Conservation (phyloP, 225 moss, liverwort and hornwort genomes). For the Sphagnum tenellum region DNA sequence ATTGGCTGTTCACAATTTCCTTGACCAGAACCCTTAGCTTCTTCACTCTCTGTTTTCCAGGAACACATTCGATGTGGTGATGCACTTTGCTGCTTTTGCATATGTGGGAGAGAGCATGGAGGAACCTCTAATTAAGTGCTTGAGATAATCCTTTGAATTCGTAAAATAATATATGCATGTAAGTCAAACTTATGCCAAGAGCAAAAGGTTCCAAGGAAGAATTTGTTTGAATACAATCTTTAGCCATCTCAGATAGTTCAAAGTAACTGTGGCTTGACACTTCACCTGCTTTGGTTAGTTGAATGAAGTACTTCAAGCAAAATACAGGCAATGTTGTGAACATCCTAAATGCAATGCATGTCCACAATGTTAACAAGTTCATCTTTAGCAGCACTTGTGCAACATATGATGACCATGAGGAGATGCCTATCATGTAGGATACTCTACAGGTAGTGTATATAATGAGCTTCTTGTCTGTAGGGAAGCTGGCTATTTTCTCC, state of each 20-base stretch:
- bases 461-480: background rate
- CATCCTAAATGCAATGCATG: constrained; percentile 17
- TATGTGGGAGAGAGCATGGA: constrained; percentile 4
- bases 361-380: constrained; percentile 13
- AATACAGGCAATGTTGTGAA: constrained; percentile 16
- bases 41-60: constrained; percentile 11
- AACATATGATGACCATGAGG: constrained; percentile 11
- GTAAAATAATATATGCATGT: no score
- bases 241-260: background rate
- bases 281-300: background rate
- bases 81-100: no score
- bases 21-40: constrained; percentile 1
- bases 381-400: constrained; percentile 23
- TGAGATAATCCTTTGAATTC: background rate
- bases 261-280: background rate
- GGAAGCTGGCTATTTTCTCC: background rate
- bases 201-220: background rate
- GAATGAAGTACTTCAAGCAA: constrained; percentile 9
- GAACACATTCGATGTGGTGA: constrained; percentile 18
- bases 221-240: background rate
- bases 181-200: no score
- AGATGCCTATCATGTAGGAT: constrained; percentile 13
- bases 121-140: constrained; percentile 12
- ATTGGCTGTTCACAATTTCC: background rate
- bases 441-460: constrained; percentile 9